Conservation (phyloP, 176 grass and related monocot genomes). For the Tillandsia fasciculata region DNA sequence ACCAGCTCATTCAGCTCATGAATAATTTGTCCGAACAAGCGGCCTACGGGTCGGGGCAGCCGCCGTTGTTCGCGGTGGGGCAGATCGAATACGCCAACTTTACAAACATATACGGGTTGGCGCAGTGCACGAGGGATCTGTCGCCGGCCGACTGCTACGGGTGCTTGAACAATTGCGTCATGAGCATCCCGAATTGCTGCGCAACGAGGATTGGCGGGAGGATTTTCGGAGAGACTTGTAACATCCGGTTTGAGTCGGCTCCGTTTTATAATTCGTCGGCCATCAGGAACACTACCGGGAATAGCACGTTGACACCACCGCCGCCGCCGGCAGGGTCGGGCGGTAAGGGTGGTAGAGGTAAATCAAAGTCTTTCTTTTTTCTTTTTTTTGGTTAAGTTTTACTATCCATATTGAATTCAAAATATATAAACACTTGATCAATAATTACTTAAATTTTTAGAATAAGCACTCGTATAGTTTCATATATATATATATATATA, state of each 20-base stretch:
- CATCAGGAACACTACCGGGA: background rate
- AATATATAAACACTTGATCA: too few relatives aligned
- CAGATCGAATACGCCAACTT: background rate
- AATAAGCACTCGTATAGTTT: too few relatives aligned
- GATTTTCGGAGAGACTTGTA: background rate
- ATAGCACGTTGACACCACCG: background rate
- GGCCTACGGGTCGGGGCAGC: background rate
- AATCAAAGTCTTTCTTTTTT: too few relatives aligned
- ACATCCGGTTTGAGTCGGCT: background rate
- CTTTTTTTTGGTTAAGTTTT: too few relatives aligned
- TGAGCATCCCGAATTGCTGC: background rate
- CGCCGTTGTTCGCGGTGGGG: background rate
- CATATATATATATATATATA: too few relatives aligned
- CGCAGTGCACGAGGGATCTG: conserved; percentile 17
- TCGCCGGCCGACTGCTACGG: background rate
- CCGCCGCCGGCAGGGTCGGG: background rate
- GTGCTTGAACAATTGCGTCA: background rate
- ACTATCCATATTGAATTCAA: too few relatives aligned
- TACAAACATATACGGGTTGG: background rate
- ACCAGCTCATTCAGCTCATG: background rate
- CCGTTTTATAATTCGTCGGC: conserved; percentile 9
- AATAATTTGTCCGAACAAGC: background rate
- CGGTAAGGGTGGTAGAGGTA: too few relatives aligned
- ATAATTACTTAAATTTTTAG: too few relatives aligned
- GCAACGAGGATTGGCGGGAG: background rate